These are phyloP conservation scores for Magnolia kwangsiensis DNA, from an alignment of 164 flowering plant species.

Conservation along the genomic window DNA sequence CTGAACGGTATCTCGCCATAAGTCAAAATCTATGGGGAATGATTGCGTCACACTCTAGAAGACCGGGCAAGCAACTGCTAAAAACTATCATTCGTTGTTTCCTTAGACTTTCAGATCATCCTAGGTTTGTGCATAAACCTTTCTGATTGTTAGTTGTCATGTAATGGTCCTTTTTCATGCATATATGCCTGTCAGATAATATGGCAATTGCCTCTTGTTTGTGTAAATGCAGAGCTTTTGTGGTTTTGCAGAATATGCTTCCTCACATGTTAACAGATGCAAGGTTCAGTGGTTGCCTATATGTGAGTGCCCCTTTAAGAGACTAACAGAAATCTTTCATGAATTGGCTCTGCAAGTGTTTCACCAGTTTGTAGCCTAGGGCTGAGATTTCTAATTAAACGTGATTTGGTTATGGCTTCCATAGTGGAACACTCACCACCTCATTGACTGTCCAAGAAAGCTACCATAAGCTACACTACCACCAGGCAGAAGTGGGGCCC, in stretches of 20 bases:
- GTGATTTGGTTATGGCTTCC: too few relatives aligned
- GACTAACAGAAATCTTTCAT: not conserved
- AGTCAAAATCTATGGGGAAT: not conserved
- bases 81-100: not conserved
- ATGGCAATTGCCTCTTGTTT: not conserved
- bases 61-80: not conserved
- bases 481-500: too few relatives aligned
- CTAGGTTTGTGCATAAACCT: not conserved
- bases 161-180: not conserved
- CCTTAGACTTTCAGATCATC: not conserved
- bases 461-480: too few relatives aligned
- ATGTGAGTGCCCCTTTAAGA: not conserved
- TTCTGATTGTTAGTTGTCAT: too few relatives aligned
- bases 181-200: not conserved
- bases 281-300: not conserved
- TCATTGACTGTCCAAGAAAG: too few relatives aligned
- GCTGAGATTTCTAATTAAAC: too few relatives aligned
- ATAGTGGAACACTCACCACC: too few relatives aligned
- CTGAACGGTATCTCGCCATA: not conserved
- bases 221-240: not conserved
- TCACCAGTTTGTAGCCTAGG: too few relatives aligned
- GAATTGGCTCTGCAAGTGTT: too few relatives aligned
- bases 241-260: not conserved
- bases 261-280: not conserved
- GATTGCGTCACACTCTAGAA: not conserved